Evolutionary conservation across 257 asterid genomes (phyloP).

Genomic region (Penstemon eatonii): DNA sequence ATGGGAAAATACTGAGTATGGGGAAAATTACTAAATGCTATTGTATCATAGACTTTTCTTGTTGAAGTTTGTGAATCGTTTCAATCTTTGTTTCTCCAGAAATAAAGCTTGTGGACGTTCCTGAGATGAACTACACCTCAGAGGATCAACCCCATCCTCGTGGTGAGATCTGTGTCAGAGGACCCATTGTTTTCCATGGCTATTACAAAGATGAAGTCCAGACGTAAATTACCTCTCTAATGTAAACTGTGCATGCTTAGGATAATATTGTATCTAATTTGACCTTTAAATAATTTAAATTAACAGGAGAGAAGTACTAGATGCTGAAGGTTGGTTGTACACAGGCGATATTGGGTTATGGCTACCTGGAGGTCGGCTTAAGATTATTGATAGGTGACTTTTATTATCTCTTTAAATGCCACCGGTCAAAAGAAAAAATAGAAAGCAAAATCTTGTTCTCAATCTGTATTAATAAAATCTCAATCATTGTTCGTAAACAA

Average conservation of each 20-base stretch:
- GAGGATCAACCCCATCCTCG: conserved; percentile 78
- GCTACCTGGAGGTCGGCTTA: conserved; percentile 78
- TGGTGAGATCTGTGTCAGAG: conserved; percentile 86
- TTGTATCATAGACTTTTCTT: neutral
- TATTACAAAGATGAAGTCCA: conserved; percentile 69
- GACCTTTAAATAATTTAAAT: neutral
- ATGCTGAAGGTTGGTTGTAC: conserved; percentile 75
- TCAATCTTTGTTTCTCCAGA: conserved; percentile 35
- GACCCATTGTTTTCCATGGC: conserved; percentile 74
- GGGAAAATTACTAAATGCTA: neutral
- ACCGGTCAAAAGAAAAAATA: neutral
- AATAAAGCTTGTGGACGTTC: conserved; percentile 76
- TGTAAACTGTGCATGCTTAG: conserved; percentile 3
- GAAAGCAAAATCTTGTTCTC: neutral
- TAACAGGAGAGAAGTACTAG: conserved; percentile 70
- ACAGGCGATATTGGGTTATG: conserved; percentile 86
- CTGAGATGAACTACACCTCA: conserved; percentile 79
- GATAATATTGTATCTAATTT: neutral
- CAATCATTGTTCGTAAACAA: neutral
- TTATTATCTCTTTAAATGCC: neutral
- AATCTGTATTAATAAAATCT: neutral
- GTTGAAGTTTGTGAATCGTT: neutral
- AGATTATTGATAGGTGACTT: conserved; percentile 72
- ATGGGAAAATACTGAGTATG: neutral
- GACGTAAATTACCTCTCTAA: conserved; percentile 42